phyloP scores from a whole-genome alignment of 306 rosid species.

The Fagus crenata region DNA sequence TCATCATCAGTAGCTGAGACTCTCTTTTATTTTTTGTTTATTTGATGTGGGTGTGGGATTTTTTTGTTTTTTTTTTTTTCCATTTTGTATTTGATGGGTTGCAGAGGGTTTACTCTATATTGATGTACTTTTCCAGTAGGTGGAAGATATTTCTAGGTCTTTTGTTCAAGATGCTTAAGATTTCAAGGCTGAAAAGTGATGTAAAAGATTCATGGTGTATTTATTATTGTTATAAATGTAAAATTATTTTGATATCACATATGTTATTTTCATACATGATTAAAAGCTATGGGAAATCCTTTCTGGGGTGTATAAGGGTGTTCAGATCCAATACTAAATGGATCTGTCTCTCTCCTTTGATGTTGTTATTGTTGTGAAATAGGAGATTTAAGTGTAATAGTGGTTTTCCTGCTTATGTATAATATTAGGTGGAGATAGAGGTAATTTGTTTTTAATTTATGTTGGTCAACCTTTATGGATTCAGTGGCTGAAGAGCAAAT shows the following conservation, averaged over 20 bases:
- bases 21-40: not conserved
- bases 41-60: not conserved
- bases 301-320: not conserved
- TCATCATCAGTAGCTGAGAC: not conserved
- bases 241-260: not conserved
- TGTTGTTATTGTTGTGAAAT: slow-evolving; percentile 2
- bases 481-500: slow-evolving; percentile 44
- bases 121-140: not conserved
- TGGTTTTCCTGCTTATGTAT: slow-evolving; percentile 25
- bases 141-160: slow-evolving; percentile 4
- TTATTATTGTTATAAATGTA: not conserved
- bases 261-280: not conserved
- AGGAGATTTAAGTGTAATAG: slow-evolving; percentile 20
- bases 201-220: not conserved
- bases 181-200: not conserved
- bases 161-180: slow-evolving; percentile 1
- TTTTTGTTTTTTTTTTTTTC: not conserved
- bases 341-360: slow-evolving; percentile 5
- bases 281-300: not conserved
- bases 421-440: slow-evolving; percentile 29
- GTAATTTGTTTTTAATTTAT: slow-evolving; percentile 8
- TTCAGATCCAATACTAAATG: not conserved
- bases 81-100: slow-evolving; percentile 15
- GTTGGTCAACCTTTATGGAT: slow-evolving; percentile 23
- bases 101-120: slow-evolving; percentile 2